Evolutionary conservation across 352 stramenopile species (phyloP).

Genomic region (Achlya hypogyna): DNA sequence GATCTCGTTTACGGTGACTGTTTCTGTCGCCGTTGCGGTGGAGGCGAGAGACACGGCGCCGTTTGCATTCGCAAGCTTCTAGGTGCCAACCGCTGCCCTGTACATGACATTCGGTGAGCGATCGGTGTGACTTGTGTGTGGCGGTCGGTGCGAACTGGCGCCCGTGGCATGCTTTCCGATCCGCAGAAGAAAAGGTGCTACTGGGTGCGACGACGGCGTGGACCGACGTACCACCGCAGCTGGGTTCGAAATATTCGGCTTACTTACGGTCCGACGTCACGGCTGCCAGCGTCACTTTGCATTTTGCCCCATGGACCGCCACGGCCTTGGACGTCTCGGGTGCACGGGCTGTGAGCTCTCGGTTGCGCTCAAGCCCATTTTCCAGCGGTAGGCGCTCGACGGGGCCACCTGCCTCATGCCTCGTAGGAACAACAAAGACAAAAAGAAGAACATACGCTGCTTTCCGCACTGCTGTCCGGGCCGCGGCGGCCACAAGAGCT

Average conservation of each 20-base stretch:
- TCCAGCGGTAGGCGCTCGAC: constrained; percentile 1
- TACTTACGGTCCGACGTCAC: background rate
- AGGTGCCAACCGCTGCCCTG: too few species aligned
- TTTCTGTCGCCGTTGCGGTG: too few species aligned
- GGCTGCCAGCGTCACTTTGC: background rate
- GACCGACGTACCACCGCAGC: background rate
- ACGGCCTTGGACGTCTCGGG: background rate
- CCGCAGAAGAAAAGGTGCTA: background rate
- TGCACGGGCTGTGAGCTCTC: constrained; percentile 5
- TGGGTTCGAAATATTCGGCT: constrained; percentile 11
- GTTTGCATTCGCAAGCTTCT: too few species aligned
- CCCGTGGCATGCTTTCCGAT: background rate
- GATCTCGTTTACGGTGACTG: too few species aligned
- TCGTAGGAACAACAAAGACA: constrained; percentile 19
- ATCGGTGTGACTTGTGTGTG: too few species aligned
- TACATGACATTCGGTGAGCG: too few species aligned
- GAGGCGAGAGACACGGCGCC: too few species aligned
- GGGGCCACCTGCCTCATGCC: background rate
- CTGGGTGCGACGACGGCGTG: background rate
- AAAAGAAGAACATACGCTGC: constrained; percentile 17
- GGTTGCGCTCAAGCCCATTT: constrained; percentile 7
- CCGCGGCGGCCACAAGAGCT: constrained; percentile 12
- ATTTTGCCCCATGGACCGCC: background rate
- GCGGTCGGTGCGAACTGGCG: too few species aligned
- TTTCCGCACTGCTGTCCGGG: constrained; percentile 13